Conservation (phyloP, 345 rosid genomes). For the Reutealis trisperma region DNA sequence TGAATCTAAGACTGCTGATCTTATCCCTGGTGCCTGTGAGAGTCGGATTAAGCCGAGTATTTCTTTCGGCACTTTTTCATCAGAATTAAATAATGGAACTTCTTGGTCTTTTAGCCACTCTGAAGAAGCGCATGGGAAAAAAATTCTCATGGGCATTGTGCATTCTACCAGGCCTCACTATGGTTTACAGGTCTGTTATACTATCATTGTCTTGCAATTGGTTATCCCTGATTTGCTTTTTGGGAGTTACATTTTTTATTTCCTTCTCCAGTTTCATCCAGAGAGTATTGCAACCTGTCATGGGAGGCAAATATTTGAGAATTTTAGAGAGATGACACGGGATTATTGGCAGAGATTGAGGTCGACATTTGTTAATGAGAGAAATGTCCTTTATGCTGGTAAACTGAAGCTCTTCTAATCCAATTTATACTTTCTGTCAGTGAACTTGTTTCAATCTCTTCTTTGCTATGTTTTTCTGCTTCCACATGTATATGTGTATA, state of each 20-base stretch:
- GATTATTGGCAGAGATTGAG: conserved; percentile 64
- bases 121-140: conserved; percentile 31
- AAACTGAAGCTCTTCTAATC: conserved; percentile 30
- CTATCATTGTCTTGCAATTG: conserved; percentile 2
- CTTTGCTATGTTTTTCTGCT: background rate
- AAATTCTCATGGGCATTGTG: conserved; percentile 84
- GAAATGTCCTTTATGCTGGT: conserved; percentile 54
- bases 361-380: conserved; percentile 35
- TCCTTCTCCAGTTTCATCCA: conserved; percentile 48
- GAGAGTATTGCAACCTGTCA: conserved; percentile 88
- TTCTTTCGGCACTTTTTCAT: conserved; percentile 30
- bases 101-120: conserved; percentile 32
- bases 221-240: conserved; percentile 2
- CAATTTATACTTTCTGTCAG: background rate
- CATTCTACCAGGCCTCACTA: conserved; percentile 89
- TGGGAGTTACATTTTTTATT: conserved; percentile 16
- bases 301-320: conserved; percentile 74
- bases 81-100: conserved; percentile 31
- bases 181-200: conserved; percentile 77
- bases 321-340: conserved; percentile 73
- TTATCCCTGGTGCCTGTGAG: conserved; percentile 28
- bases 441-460: background rate
- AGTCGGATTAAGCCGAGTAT: conserved; percentile 25
- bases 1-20: conserved; percentile 40
- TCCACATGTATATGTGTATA: background rate